Evolutionary conservation across 192 early-diverging fungal species (phyloP).

Genomic region (Rhizophagus prolifer): DNA sequence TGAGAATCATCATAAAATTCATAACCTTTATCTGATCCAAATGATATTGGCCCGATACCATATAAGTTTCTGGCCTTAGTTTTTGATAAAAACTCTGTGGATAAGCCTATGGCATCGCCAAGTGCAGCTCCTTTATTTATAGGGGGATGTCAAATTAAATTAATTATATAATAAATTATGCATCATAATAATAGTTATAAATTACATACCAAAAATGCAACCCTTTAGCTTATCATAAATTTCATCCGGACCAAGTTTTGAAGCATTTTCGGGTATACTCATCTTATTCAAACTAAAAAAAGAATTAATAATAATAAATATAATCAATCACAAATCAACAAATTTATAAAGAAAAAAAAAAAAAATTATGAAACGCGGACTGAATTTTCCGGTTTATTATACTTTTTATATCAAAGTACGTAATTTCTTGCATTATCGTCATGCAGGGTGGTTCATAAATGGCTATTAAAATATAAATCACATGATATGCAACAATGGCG

Average conservation of each 20-base stretch:
- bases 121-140: constrained; percentile 51
- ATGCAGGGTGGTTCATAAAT: too few species aligned
- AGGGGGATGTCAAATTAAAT: background rate
- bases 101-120: constrained; percentile 63
- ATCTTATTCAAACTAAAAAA: background rate
- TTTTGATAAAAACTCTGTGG: constrained; percentile 63
- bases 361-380: too few species aligned
- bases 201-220: background rate
- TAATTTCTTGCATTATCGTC: too few species aligned
- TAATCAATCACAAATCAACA: too few species aligned
- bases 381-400: too few species aligned
- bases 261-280: background rate
- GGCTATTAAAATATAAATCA: too few species aligned
- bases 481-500: too few species aligned
- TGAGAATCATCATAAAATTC: constrained; percentile 43
- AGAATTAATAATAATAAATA: background rate
- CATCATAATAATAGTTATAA: background rate
- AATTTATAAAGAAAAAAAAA: too few species aligned
- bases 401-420: too few species aligned
- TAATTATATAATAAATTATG: background rate
- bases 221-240: background rate
- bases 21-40: constrained; percentile 50
- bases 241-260: background rate
- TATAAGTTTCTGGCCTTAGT: constrained; percentile 43
- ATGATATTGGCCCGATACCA: constrained; percentile 58